Evolutionary conservation across 2,329 filamentous ascomycete species (phyloP).

Genomic region (Calonectria crousiana): DNA sequence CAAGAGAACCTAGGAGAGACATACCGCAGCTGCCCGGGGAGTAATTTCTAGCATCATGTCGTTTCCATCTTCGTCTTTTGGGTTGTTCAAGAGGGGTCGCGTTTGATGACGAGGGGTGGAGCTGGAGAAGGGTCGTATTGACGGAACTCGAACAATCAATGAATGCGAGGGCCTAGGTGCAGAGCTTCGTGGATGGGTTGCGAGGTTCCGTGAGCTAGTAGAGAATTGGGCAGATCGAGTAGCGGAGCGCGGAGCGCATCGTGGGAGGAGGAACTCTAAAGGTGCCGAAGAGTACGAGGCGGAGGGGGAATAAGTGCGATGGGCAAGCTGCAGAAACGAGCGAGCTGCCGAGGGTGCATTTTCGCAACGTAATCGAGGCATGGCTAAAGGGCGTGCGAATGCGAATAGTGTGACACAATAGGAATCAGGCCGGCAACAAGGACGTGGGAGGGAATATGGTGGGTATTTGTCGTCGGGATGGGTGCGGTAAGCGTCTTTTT

Average conservation of each 20-base stretch:
- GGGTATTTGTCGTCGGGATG: constrained; percentile 13
- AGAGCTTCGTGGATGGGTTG: not conserved
- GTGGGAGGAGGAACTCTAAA: constrained; percentile 57
- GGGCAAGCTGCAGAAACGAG: constrained; percentile 57
- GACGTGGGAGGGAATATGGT: not conserved
- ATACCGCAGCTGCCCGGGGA: constrained; percentile 81
- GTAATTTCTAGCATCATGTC: constrained; percentile 88
- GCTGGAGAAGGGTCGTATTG: constrained; percentile 51
- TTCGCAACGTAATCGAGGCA: constrained; percentile 54
- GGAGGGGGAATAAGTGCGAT: constrained; percentile 48
- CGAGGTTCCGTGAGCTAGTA: not conserved
- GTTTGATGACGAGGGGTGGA: constrained; percentile 57
- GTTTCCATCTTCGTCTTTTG: constrained; percentile 85
- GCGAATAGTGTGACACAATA: not conserved
- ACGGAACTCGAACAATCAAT: constrained; percentile 15
- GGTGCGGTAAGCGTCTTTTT: constrained; percentile 31
- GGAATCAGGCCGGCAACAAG: not conserved
- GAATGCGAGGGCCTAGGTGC: not conserved
- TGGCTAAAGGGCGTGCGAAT: constrained; percentile 30
- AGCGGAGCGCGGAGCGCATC: constrained; percentile 34
- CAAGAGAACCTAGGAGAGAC: constrained; percentile 23
- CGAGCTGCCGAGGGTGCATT: constrained; percentile 53
- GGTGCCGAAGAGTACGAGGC: constrained; percentile 41
- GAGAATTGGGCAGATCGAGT: constrained; percentile 9
- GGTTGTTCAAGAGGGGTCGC: constrained; percentile 74